Conservation (phyloP, 2,329 filamentous ascomycete genomes). For the Lachnellula occidentalis region DNA sequence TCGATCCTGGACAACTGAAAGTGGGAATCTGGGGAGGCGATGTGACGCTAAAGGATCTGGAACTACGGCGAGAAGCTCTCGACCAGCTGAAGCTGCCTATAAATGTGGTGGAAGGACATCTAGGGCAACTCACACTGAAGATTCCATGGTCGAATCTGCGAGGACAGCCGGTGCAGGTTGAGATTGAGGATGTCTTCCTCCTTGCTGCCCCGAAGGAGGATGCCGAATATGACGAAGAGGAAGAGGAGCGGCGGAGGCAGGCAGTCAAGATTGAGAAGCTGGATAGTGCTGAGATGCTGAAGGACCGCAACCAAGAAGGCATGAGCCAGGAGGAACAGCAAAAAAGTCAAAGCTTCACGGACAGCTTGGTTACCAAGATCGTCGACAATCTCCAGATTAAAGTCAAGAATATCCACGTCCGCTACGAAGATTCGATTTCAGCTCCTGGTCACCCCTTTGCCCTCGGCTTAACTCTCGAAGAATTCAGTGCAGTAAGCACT, state of each 20-base stretch:
- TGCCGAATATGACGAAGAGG: slow-evolving; percentile 84
- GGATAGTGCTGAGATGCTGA: slow-evolving; percentile 90
- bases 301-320: slow-evolving; percentile 86
- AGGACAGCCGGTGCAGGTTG: slow-evolving; percentile 88
- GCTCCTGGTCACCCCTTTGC: slow-evolving; percentile 94
- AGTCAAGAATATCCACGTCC: slow-evolving; percentile 96
- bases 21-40: slow-evolving; percentile 99
- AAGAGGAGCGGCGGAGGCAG: slow-evolving; percentile 81
- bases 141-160: slow-evolving; percentile 98
- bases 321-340: slow-evolving; percentile 93
- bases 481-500: slow-evolving; percentile 95
- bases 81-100: slow-evolving; percentile 95
- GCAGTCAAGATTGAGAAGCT: slow-evolving; percentile 98
- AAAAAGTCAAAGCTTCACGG: slow-evolving; percentile 95
- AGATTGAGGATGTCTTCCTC: slow-evolving; percentile 95
- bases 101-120: slow-evolving; percentile 92
- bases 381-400: slow-evolving; percentile 97
- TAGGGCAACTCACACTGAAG: slow-evolving; percentile 83
- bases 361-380: slow-evolving; percentile 91
- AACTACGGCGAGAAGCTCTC: slow-evolving; percentile 88
- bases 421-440: slow-evolving; percentile 96
- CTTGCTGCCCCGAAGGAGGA: slow-evolving; percentile 94
- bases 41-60: slow-evolving; percentile 88
- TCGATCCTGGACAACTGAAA: slow-evolving; percentile 95
- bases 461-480: slow-evolving; percentile 83